Percentiles rank a stretch among this genome's conserved stretches.
These are phyloP conservation scores for Camelina neglecta DNA, from an alignment of 345 rosid genomes.

Conservation along the genomic window DNA sequence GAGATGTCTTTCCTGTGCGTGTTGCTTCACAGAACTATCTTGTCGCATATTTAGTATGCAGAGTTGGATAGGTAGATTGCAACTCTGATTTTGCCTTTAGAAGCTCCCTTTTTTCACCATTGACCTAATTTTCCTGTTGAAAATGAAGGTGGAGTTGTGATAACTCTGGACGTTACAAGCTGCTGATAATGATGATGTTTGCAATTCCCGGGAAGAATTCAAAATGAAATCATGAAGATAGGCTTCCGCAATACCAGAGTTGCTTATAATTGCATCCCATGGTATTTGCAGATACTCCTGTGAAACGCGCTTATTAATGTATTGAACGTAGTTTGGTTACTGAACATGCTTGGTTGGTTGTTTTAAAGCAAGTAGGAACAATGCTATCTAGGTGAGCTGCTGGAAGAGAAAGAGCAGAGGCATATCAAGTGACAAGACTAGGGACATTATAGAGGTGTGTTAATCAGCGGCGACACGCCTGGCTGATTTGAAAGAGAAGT, in stretches of 20 bases:
- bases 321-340: neutral
- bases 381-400: neutral
- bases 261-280: slow-evolving; percentile 16
- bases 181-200: slow-evolving; percentile 15
- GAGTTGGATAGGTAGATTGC: slow-evolving; percentile 10
- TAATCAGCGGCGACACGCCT: neutral
- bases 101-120: neutral
- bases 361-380: neutral
- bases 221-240: slow-evolving; percentile 4
- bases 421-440: slow-evolving; percentile 6
- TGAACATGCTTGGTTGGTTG: slow-evolving; percentile 19
- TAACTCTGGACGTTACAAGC: slow-evolving; percentile 12
- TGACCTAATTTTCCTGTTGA: neutral
- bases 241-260: slow-evolving; percentile 18
- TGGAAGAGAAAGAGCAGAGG: slow-evolving; percentile 22
- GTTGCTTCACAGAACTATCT: slow-evolving; percentile 30
- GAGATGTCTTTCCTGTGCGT: slow-evolving; percentile 24
- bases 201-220: slow-evolving; percentile 17
- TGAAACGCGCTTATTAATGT: neutral
- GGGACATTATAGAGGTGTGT: slow-evolving; percentile 3
- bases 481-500: neutral
- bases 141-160: slow-evolving; percentile 19
- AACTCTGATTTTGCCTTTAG: slow-evolving; percentile 12
- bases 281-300: neutral
- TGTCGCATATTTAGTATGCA: slow-evolving; percentile 8